phyloP scores from a whole-genome alignment of 768 basidiomycete genomes.

The Suillus discolor region DNA sequence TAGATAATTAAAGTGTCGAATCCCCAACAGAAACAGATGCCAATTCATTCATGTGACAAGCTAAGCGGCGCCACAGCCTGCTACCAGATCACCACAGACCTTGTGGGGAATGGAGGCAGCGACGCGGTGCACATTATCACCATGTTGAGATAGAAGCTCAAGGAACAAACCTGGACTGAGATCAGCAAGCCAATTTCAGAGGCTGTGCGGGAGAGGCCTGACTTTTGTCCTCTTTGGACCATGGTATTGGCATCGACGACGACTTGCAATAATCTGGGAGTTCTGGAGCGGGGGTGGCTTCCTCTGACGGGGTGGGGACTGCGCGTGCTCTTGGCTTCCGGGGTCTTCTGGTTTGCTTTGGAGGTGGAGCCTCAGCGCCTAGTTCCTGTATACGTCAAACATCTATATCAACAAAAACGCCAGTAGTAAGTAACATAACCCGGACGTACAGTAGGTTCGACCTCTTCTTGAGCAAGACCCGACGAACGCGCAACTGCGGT shows the following conservation, averaged over 20 bases:
- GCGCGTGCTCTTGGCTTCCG: constrained; percentile 36
- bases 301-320: constrained; percentile 25
- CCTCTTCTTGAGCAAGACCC: constrained; percentile 34
- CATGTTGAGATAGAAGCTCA: constrained; percentile 59
- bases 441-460: constrained; percentile 10
- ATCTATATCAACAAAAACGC: background rate
- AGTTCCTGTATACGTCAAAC: constrained; percentile 14
- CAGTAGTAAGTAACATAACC: background rate
- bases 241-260: constrained; percentile 43
- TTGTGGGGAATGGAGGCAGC: constrained; percentile 68
- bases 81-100: constrained; percentile 33
- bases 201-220: constrained; percentile 21
- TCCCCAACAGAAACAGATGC: background rate
- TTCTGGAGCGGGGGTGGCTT: constrained; percentile 20
- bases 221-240: constrained; percentile 74
- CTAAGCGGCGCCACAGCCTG: constrained; percentile 10
- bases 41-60: constrained; percentile 6
- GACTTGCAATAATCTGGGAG: constrained; percentile 29
- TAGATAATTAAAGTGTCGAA: background rate
- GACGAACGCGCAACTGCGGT: constrained; percentile 29
- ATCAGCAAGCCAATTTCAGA: constrained; percentile 18
- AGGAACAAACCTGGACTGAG: constrained; percentile 45
- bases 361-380: constrained; percentile 33
- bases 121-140: constrained; percentile 69
- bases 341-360: constrained; percentile 30